These are phyloP conservation scores for Glycyrrhiza uralensis DNA, from an alignment of 306 rosid genomes.

Conservation along the genomic window DNA sequence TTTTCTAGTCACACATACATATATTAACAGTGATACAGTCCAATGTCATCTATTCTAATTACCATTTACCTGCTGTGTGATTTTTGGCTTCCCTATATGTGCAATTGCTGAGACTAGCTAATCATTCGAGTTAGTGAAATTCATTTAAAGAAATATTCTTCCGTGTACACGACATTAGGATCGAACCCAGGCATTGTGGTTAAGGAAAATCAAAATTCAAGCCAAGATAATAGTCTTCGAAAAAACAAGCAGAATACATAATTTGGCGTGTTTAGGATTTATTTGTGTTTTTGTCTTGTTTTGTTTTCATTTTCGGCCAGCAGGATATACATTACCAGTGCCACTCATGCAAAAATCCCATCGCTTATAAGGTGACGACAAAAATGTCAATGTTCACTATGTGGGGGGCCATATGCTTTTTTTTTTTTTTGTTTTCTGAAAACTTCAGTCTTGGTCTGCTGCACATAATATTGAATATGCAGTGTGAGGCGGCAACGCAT, in stretches of 20 bases:
- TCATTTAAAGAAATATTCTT: too few relatives aligned
- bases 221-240: neutral
- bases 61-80: too few relatives aligned
- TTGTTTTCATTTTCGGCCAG: neutral
- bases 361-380: too few relatives aligned
- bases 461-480: slow-evolving; percentile 1
- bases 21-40: too few relatives aligned
- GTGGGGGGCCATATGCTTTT: too few relatives aligned
- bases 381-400: slow-evolving; percentile 1
- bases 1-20: slow-evolving; percentile 33
- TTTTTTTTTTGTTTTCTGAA: slow-evolving; percentile 26
- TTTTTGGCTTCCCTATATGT: too few relatives aligned
- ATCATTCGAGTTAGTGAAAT: too few relatives aligned
- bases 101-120: too few relatives aligned
- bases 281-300: neutral
- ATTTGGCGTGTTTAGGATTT: neutral
- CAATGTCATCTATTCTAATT: too few relatives aligned
- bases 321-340: too few relatives aligned
- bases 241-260: neutral
- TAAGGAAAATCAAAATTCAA: neutral
- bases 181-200: neutral
- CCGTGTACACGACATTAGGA: too few relatives aligned
- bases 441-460: slow-evolving; percentile 3
- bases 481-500: neutral
- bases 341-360: too few relatives aligned